These are phyloP conservation scores for Schizopora paradoxa DNA, from an alignment of 1,284 basidiomycete genomes.

Conservation along the genomic window DNA sequence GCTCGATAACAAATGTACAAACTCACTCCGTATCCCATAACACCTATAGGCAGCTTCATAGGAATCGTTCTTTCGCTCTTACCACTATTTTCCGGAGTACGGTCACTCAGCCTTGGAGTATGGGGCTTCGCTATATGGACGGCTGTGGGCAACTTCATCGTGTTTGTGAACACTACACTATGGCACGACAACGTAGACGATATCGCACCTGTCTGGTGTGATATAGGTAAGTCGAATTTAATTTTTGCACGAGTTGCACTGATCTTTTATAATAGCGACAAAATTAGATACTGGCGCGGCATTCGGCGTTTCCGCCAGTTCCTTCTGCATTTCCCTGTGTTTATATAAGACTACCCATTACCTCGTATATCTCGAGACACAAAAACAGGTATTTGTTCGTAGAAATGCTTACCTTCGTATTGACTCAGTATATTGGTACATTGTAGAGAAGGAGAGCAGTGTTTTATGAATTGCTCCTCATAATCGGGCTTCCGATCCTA, in stretches of 20 bases:
- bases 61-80: too few relatives aligned
- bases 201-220: not conserved
- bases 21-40: too few relatives aligned
- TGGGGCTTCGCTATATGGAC: not conserved
- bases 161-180: not conserved
- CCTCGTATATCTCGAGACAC: not conserved
- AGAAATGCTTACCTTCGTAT: not conserved
- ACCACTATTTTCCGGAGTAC: too few relatives aligned
- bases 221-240: conserved; percentile 4
- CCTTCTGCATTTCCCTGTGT: conserved; percentile 13
- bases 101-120: not conserved
- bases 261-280: too few relatives aligned
- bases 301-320: conserved; percentile 40
- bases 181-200: not conserved
- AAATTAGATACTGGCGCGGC: not conserved
- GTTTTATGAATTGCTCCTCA: too few relatives aligned
- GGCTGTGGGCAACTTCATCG: not conserved
- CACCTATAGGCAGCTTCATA: too few relatives aligned
- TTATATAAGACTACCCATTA: not conserved
- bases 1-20: too few relatives aligned
- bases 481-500: too few relatives aligned
- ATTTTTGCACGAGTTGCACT: too few relatives aligned
- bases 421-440: not conserved
- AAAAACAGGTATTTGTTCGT: not conserved
- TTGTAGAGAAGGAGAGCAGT: too few relatives aligned